A percentile compares a stretch with the other conserved stretches of the same genome.
Evolutionary conservation across 2,329 filamentous ascomycete genomes (phyloP).

Genomic region (Cercospora zeae-maydis): DNA sequence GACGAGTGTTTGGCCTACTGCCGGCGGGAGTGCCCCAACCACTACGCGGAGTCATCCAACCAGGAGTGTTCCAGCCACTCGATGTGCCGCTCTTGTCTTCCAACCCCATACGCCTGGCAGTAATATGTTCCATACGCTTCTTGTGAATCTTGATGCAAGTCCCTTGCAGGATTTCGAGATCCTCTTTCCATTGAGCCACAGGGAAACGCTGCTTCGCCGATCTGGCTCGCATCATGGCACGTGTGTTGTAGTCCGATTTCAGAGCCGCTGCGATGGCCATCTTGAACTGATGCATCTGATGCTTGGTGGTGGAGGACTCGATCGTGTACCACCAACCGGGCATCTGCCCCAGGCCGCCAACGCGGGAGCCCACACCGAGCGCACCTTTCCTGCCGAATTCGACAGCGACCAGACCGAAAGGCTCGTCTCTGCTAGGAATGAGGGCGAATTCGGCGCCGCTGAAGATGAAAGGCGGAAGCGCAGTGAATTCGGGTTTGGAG

Average conservation of each 20-base stretch:
- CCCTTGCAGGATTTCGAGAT: slow-evolving; percentile 59
- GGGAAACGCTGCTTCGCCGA: slow-evolving; percentile 65
- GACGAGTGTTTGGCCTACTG: slow-evolving; percentile 32
- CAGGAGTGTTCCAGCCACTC: slow-evolving; percentile 37
- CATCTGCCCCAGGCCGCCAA: slow-evolving; percentile 67
- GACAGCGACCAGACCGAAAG: slow-evolving; percentile 65
- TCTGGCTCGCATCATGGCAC: slow-evolving; percentile 62
- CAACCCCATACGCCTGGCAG: slow-evolving; percentile 32
- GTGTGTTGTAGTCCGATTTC: slow-evolving; percentile 53
- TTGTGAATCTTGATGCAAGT: slow-evolving; percentile 58
- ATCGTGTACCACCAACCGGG: slow-evolving; percentile 69
- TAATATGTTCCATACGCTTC: slow-evolving; percentile 44
- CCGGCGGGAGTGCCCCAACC: slow-evolving; percentile 40
- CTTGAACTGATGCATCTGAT: slow-evolving; percentile 63
- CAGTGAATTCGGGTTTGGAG: slow-evolving; percentile 66
- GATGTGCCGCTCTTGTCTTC: slow-evolving; percentile 31
- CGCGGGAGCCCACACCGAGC: slow-evolving; percentile 62
- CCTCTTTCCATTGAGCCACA: slow-evolving; percentile 64
- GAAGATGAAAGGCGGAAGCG: slow-evolving; percentile 64
- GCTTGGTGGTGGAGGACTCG: slow-evolving; percentile 60
- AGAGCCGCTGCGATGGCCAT: slow-evolving; percentile 60
- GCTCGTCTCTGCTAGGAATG: slow-evolving; percentile 66
- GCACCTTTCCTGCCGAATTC: slow-evolving; percentile 67
- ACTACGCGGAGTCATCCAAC: slow-evolving; percentile 41
- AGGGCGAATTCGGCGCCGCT: slow-evolving; percentile 65